These are phyloP conservation scores for Arabidopsis hybrid DNA, from an alignment of 441 rosid species.

Conservation along the genomic window DNA sequence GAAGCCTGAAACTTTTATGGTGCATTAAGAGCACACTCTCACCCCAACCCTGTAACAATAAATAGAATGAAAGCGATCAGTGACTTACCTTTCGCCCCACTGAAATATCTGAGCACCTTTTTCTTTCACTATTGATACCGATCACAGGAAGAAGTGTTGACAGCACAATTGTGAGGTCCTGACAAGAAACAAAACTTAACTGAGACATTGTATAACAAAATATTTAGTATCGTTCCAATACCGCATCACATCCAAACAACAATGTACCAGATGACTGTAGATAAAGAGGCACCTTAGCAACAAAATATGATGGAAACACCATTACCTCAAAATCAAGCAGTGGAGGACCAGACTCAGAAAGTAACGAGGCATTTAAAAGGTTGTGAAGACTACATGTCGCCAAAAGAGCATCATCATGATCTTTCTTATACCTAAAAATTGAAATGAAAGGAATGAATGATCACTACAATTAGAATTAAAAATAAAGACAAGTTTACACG, in stretches of 20 bases:
- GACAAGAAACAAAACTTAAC: slow-evolving; percentile 35
- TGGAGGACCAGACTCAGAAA: slow-evolving; percentile 98
- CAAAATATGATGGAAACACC: slow-evolving; percentile 33
- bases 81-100: slow-evolving; percentile 80
- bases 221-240: slow-evolving; percentile 13
- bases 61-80: slow-evolving; percentile 24
- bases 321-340: slow-evolving; percentile 97
- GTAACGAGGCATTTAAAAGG: slow-evolving; percentile 77
- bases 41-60: not conserved
- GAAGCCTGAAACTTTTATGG: slow-evolving; percentile 28
- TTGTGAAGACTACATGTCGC: slow-evolving; percentile 90
- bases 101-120: slow-evolving; percentile 60
- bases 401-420: slow-evolving; percentile 78
- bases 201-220: slow-evolving; percentile 30
- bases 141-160: slow-evolving; percentile 92
- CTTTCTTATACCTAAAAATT: slow-evolving; percentile 77
- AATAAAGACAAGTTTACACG: slow-evolving; percentile 4
- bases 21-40: slow-evolving; percentile 16
- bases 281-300: slow-evolving; percentile 14
- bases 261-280: slow-evolving; percentile 14
- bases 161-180: slow-evolving; percentile 89
- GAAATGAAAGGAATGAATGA: slow-evolving; percentile 37
- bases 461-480: slow-evolving; percentile 24
- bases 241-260: slow-evolving; percentile 4
- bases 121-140: slow-evolving; percentile 69